Evolutionary conservation across 805 yeast genomes (phyloP), one percentile per base, ranked within the genome.

Genomic region (Suhomyces emberorum): DNA sequence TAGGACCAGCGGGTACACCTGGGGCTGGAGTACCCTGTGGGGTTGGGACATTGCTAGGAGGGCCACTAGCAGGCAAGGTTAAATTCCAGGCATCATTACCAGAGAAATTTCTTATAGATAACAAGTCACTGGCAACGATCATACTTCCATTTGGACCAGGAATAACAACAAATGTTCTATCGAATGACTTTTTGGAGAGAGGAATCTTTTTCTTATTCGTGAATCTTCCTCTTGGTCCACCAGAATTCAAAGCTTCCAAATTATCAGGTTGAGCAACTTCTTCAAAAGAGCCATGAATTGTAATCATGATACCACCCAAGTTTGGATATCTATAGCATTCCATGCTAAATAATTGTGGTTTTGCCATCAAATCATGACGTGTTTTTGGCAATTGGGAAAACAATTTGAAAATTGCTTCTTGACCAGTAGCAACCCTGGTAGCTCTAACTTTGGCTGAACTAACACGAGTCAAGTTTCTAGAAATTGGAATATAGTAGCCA

Each of bases 61-160:
- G 15, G 7, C 16, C 32, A 18, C 20, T 15, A n/a, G n/a, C n/a
- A 2, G 37, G 34, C 11, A 41, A 43, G n/a, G 48, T 31, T 17
- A 54, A 52, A 17, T 48, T 50, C 89, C 91, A 86, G 0, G 86
- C 73, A 18, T 73, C 68, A 16, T 61, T 48, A 3, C 76, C 78
- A 1, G 80, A 70, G 46, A 64, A 72, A 5, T 81, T 72, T 44
- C 95, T 77, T 3, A 93, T 61, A 11, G 79, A 69, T 35, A 93
- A 66, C 55, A 86, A 57, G 60, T 93, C 98, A 22, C 95, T 83
- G 11, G 95, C 96, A 20, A 93, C 79, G n/a, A 88, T 67, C 67
- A 87, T 77, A 20, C 77, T 65, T 4, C 88, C 84, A 38, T 74
- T 72, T 12, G 79, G 75, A 10, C 81, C 83, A 1, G 81, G 81